Evolutionary conservation across 306 rosid species (phyloP).

Genomic region (Glycine soja): DNA sequence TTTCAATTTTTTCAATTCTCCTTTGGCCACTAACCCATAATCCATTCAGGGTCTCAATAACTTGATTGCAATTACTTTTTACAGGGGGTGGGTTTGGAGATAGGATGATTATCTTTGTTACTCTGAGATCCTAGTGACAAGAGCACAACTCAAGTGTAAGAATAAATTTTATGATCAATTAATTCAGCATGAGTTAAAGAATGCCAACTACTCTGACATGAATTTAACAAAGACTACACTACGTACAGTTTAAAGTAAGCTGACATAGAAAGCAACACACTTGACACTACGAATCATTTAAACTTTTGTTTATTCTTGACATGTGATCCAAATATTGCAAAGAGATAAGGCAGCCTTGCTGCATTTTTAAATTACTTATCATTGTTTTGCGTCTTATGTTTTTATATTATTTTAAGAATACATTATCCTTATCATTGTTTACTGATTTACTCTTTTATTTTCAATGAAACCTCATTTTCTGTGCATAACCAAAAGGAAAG

Average conservation of each 20-base stretch:
- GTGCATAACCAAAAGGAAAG: not conserved
- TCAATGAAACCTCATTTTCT: slow-evolving; percentile 30
- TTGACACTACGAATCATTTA: too few relatives aligned
- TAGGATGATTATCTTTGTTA: not conserved
- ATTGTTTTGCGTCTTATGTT: not conserved
- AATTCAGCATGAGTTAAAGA: not conserved
- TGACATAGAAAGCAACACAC: not conserved
- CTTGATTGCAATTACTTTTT: too few relatives aligned
- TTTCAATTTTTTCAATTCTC: too few relatives aligned
- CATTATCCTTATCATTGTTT: not conserved
- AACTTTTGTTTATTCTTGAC: not conserved
- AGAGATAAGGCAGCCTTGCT: slow-evolving; percentile 10
- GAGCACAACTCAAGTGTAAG: not conserved
- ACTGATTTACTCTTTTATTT: not conserved
- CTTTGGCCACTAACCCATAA: too few relatives aligned
- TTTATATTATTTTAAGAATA: not conserved
- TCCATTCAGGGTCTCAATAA: too few relatives aligned
- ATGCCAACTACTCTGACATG: not conserved
- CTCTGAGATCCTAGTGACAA: not conserved
- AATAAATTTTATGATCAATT: not conserved
- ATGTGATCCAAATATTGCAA: not conserved
- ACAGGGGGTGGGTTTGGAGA: too few relatives aligned
- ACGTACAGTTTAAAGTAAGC: not conserved
- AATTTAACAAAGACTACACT: not conserved
- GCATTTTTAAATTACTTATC: slow-evolving; percentile 2